Evolutionary conservation across 2,329 filamentous ascomycete species (phyloP), one percentile per base, ranked within the genome.

Genomic region (Cytospora paraplurivora): DNA sequence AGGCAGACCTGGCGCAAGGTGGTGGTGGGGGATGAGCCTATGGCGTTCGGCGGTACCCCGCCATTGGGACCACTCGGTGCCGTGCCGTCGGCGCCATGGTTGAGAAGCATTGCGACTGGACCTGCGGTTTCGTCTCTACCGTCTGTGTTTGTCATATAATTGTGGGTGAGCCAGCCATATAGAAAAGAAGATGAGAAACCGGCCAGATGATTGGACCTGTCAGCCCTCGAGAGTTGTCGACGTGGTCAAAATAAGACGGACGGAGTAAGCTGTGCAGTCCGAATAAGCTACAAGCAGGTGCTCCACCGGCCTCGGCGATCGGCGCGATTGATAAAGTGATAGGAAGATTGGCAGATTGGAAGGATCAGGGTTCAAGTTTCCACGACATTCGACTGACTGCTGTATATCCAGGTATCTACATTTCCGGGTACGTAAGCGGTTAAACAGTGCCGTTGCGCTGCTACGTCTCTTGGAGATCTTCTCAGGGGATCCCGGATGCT

Each of bases 1-100:
- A 74, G 75, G 77, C 79, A 86, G 71, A 82, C 73, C 27, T 77
- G 56, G 44, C 64, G 64, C 62, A 66, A 33, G 32, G 56, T 57
- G 15, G 59, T 57, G 13, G 62, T 35, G 7, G 61, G 7, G 27
- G 49, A 21, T 15, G 59, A 19, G 38, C 35, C 27, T 12, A 61
- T 27, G 15, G 59, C 50, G 37, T 59, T 34, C 38, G 52, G n/a
- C 44, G 55, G 32, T 11, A 44, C 60, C 41, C 32, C 44, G 59
- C 63, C 56, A 52, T 60, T 55, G 51, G 62, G 17, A 19, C 10
- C 55, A 17, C 41, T 10, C 27, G 59, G 60, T n/a, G 56, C 41
- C 21, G 47, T 19, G 59, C 64, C 64, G 54, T 66, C 58, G 44
- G 58, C 49, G 35, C 27, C 47, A 44, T 55, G 54, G 59, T 58